These are phyloP conservation scores for Penicillium sp. DNA, from an alignment of 2,329 filamentous ascomycete genomes.

Conservation along the genomic window DNA sequence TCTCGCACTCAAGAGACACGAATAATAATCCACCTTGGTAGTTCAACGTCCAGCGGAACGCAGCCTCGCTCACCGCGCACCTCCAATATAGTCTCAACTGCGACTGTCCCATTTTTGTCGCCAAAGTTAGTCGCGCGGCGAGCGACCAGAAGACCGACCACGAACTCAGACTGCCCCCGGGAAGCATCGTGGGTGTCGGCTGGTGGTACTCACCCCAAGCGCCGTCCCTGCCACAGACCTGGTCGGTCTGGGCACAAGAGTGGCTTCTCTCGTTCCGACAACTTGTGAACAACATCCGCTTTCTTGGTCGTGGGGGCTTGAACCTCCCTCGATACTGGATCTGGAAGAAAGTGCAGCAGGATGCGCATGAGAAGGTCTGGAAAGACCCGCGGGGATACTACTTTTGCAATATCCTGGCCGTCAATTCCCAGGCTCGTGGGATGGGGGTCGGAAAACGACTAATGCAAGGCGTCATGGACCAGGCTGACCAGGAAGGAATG, in stretches of 20 bases:
- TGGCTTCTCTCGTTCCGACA: slow-evolving; percentile 68
- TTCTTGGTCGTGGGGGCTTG: slow-evolving; percentile 64
- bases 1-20: background rate
- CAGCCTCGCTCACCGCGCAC: slow-evolving; percentile 61
- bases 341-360: slow-evolving; percentile 65
- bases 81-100: slow-evolving; percentile 66
- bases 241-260: slow-evolving; percentile 60
- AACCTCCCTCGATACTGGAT: slow-evolving; percentile 67
- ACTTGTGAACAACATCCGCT: slow-evolving; percentile 64
- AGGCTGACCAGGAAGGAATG: slow-evolving; percentile 62
- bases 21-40: slow-evolving; percentile 30
- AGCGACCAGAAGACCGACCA: slow-evolving; percentile 19
- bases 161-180: slow-evolving; percentile 13
- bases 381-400: slow-evolving; percentile 66
- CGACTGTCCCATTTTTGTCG: slow-evolving; percentile 66
- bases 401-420: slow-evolving; percentile 73
- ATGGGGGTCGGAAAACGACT: slow-evolving; percentile 64
- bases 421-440: slow-evolving; percentile 63
- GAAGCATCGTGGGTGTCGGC: slow-evolving; percentile 63
- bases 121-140: slow-evolving; percentile 53
- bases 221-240: slow-evolving; percentile 51
- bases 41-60: slow-evolving; percentile 61
- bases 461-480: slow-evolving; percentile 61
- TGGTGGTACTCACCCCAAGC: slow-evolving; percentile 66
- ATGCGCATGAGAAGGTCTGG: slow-evolving; percentile 63